These are phyloP conservation scores for Phytophthora colocasiae DNA, from an alignment of 352 stramenopile species.

Conservation along the genomic window DNA sequence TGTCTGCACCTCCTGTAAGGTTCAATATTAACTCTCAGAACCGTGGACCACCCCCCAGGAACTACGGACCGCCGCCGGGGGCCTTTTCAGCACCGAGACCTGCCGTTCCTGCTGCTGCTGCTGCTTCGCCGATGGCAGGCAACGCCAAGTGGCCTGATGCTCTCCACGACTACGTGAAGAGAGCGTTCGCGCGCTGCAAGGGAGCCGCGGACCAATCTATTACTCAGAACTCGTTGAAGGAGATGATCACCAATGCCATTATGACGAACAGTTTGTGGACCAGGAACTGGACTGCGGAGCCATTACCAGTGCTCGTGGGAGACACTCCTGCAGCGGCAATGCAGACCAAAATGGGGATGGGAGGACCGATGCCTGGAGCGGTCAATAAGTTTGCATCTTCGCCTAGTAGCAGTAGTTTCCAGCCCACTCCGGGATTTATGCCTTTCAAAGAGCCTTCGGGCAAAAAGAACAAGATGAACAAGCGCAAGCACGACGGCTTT, in stretches of 20 bases:
- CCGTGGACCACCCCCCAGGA: slow-evolving; percentile 25
- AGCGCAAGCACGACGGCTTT: slow-evolving; percentile 68
- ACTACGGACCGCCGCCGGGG: slow-evolving; percentile 24
- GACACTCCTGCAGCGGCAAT: slow-evolving; percentile 41
- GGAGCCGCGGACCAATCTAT: slow-evolving; percentile 76
- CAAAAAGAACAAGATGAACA: slow-evolving; percentile 73
- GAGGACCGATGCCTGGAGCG: slow-evolving; percentile 17
- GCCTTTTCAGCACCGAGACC: slow-evolving; percentile 19
- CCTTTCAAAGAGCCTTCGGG: slow-evolving; percentile 48
- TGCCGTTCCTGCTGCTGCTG: slow-evolving; percentile 6
- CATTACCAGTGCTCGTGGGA: slow-evolving; percentile 72
- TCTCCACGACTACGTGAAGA: slow-evolving; percentile 89
- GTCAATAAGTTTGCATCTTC: slow-evolving; percentile 28
- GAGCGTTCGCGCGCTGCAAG: slow-evolving; percentile 82
- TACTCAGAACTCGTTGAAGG: slow-evolving; percentile 83
- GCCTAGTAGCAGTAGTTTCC: slow-evolving; percentile 37
- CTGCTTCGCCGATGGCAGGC: slow-evolving; percentile 28
- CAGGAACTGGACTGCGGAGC: slow-evolving; percentile 82
- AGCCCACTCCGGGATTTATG: slow-evolving; percentile 47
- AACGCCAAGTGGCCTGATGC: slow-evolving; percentile 85
- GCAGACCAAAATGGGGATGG: slow-evolving; percentile 34
- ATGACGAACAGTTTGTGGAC: slow-evolving; percentile 87
- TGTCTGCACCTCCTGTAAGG: slow-evolving; percentile 46
- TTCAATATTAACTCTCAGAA: slow-evolving; percentile 43
- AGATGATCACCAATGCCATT: slow-evolving; percentile 86